Base-by-base conservation (phyloP, 2,329 filamentous ascomycete genomes). In the Colletotrichum melonis region DNA sequence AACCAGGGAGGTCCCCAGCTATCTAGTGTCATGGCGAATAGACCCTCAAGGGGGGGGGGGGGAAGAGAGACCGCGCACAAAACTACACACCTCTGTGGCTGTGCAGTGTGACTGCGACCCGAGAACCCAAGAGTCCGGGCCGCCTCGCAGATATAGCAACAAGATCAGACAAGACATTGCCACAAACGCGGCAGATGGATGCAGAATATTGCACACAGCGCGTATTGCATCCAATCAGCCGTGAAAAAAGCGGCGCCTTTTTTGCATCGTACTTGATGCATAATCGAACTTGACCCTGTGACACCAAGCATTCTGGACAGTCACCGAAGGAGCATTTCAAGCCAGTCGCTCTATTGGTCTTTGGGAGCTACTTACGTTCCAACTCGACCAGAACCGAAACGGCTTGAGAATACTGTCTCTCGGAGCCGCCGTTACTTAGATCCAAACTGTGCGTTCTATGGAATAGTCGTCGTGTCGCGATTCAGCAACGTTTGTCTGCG, bases 181-280 rank as follows among this genome's bases (percentile, higher is more conserved):
- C 49, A 63, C 64, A 49, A 49, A 46, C 55, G 52, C 57, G 69
- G 69, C 58, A 69, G 69, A 69, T 26, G 38, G 28, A 58, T 69
- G 58, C 65, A 57, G 19, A 19, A 49, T 68, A 69, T 69, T 54
- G 64, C 65, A 69, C 62, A 69, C 67, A 74, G 59, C 67, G 69
- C 65, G 74, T 74, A 72, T 54, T 58, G 56, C 24, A 32, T 28
- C 74, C 74, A 75, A 75, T 75, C 60, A 74, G 19, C 19, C 11
- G 24, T 28, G 24, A 12, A 63, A 63, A 42, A 9, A 54, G 14
- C 24, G 14, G 11, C 22, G 49, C 57, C 38, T 55, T 59, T 59
- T 42, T 52, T 19, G 38, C 52, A 38, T 16, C 19, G 8, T 49
- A 56, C 55, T 32, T 65, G 38, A 32, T 46, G 58, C 24, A 26